Conservation (phyloP, 192 early-diverging fungal species). For the Fimicolochytrium jonesii region DNA sequence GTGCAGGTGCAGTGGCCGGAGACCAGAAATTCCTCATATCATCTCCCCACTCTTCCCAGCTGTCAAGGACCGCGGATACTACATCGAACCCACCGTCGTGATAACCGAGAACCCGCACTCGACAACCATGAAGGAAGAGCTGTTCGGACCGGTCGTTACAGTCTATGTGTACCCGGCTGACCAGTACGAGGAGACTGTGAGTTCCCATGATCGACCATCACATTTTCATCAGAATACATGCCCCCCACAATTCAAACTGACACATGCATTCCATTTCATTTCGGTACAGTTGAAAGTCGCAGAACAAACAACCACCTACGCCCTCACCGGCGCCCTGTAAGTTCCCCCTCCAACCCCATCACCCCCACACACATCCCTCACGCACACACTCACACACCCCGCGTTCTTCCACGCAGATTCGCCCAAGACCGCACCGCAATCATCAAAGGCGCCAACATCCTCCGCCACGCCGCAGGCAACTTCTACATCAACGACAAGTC, state of each 20-base stretch:
- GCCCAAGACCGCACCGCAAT: conserved; percentile 80
- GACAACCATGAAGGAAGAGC: conserved; percentile 89
- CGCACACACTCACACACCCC: no score
- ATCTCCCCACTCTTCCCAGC: background rate
- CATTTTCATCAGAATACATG: no score
- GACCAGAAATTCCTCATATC: background rate
- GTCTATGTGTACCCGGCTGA: conserved; percentile 84
- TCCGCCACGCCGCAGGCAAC: conserved; percentile 91
- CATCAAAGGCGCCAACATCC: conserved; percentile 63
- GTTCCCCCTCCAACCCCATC: background rate
- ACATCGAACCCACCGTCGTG: conserved; percentile 86
- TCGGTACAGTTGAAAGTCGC: conserved; percentile 56
- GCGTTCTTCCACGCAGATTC: conserved; percentile 44
- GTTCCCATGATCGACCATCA: no score
- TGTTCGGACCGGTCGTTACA: conserved; percentile 96
- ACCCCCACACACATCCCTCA: no score
- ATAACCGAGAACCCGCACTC: conserved; percentile 76
- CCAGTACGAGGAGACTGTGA: conserved; percentile 65
- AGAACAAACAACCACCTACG: conserved; percentile 77
- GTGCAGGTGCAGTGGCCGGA: background rate
- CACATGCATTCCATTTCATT: no score
- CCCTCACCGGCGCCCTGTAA: conserved; percentile 78
- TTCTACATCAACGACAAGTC: conserved; percentile 99
- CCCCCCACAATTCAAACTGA: no score
- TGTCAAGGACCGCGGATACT: conserved; percentile 78